Evolutionary conservation across 2,329 filamentous ascomycete genomes (phyloP).

Genomic region (Xylaria sp.): DNA sequence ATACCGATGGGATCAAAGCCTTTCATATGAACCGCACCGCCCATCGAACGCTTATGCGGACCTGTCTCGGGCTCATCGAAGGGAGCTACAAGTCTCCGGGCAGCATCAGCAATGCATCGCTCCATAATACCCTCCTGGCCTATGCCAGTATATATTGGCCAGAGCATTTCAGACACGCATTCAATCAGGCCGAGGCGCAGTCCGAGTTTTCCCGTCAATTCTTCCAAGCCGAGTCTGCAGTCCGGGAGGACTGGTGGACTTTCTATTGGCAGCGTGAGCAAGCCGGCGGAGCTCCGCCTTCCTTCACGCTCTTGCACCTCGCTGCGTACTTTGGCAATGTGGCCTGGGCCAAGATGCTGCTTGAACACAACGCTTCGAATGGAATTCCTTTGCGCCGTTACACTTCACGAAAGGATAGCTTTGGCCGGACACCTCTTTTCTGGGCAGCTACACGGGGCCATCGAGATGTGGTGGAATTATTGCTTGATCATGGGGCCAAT

Average conservation of each 20-base stretch:
- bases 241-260: constrained; percentile 14
- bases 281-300: not conserved
- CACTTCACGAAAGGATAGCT: constrained; percentile 21
- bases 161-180: constrained; percentile 12
- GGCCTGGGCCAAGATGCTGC: constrained; percentile 16
- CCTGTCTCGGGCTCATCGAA: constrained; percentile 19
- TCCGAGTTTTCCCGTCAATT: constrained; percentile 15
- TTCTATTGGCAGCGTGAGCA: constrained; percentile 16
- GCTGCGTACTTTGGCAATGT: constrained; percentile 24
- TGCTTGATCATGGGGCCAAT: constrained; percentile 19
- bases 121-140: not conserved
- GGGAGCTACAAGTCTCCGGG: not conserved
- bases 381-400: too few species aligned
- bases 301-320: constrained; percentile 25
- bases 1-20: constrained; percentile 7
- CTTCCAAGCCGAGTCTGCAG: constrained; percentile 1
- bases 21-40: constrained; percentile 6
- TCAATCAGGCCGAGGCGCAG: not conserved
- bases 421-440: constrained; percentile 6
- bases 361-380: constrained; percentile 1
- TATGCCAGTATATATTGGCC: constrained; percentile 22
- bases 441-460: constrained; percentile 19
- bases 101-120: not conserved
- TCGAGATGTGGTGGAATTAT: constrained; percentile 20
- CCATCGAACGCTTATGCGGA: constrained; percentile 17